phyloP scores from a whole-genome alignment of 2,329 filamentous ascomycete species.

The Mycosphaerella sp. region DNA sequence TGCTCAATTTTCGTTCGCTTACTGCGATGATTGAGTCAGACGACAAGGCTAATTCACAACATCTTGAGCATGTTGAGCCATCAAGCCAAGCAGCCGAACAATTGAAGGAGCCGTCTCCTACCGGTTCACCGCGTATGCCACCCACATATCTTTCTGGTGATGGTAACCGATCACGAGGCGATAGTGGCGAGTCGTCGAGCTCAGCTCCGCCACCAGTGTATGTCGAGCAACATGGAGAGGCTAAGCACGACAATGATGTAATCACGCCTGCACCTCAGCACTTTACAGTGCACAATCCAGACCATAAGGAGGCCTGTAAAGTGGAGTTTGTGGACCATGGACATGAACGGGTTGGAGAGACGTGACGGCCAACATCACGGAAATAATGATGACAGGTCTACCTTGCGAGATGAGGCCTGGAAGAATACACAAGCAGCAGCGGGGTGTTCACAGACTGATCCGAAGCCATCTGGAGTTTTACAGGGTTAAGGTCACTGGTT shows the following conservation, averaged over 20 bases:
- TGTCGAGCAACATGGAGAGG: constrained; percentile 14
- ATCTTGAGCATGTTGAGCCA: constrained; percentile 35
- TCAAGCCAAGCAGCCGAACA: constrained; percentile 16
- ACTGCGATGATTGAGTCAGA: constrained; percentile 68
- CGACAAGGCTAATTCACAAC: constrained; percentile 42
- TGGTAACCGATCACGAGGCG: constrained; percentile 25
- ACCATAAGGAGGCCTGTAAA: constrained; percentile 9
- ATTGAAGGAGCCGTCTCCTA: constrained; percentile 22
- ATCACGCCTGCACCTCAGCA: constrained; percentile 5
- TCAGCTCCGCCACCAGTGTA: constrained; percentile 25
- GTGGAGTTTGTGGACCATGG: constrained; percentile 6
- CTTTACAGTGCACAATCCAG: not conserved
- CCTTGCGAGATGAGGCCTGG: not conserved
- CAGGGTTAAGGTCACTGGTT: no score
- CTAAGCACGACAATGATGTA: not conserved
- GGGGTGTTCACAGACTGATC: not conserved
- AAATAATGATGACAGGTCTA: not conserved
- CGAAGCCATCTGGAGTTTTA: not conserved
- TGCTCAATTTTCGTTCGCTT: constrained; percentile 88
- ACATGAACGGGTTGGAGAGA: not conserved
- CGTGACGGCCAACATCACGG: not conserved
- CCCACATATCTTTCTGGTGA: constrained; percentile 7
- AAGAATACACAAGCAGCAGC: not conserved
- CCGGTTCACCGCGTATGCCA: constrained; percentile 11
- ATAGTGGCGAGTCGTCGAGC: constrained; percentile 28